A percentile compares a stretch with the other conserved stretches of the same genome.
Evolutionary conservation across 1,139 yeast species (phyloP).

Genomic region (Taphrina wiesneri): DNA sequence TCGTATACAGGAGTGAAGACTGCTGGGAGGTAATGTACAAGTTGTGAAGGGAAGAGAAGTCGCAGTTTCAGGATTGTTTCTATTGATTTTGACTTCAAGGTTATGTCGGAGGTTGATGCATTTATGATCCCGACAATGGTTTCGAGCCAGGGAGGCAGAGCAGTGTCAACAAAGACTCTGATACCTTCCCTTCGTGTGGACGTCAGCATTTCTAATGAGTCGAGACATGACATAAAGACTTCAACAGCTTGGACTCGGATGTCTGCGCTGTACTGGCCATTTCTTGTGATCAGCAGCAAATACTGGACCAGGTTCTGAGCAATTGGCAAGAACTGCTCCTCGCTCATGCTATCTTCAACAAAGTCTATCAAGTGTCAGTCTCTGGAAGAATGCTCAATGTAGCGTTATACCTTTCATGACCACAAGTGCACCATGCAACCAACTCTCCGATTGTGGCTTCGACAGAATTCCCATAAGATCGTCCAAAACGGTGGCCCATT

Average conservation of each 20-base stretch:
- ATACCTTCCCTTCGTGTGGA: conserved; percentile 35
- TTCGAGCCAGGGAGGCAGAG: conserved; percentile 37
- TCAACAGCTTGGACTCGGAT: conserved; percentile 31
- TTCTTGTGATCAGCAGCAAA: conserved; percentile 15
- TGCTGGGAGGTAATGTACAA: conserved; percentile 27
- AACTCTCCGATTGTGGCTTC: conserved; percentile 12
- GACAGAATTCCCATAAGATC: conserved; percentile 25
- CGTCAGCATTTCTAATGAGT: conserved; percentile 36
- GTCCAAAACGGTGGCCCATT: conserved; percentile 37
- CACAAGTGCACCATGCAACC: conserved; percentile 33
- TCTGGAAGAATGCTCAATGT: not conserved
- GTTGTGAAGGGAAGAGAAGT: conserved; percentile 30
- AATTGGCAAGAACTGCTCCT: conserved; percentile 36
- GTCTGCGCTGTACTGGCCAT: not conserved
- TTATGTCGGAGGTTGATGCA: not conserved
- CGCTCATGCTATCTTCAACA: conserved; percentile 36
- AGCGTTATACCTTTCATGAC: conserved; percentile 33
- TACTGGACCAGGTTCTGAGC: conserved; percentile 32
- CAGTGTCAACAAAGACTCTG: conserved; percentile 31
- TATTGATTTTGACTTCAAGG: conserved; percentile 15
- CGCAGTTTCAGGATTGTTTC: conserved; percentile 29
- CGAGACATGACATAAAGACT: conserved; percentile 36
- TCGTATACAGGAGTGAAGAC: conserved; percentile 25
- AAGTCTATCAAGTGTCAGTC: conserved; percentile 22
- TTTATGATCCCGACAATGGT: conserved; percentile 21